Evolutionary conservation across 805 yeast genomes (phyloP).

Genomic region (Scheffersomyces amazonensis): DNA sequence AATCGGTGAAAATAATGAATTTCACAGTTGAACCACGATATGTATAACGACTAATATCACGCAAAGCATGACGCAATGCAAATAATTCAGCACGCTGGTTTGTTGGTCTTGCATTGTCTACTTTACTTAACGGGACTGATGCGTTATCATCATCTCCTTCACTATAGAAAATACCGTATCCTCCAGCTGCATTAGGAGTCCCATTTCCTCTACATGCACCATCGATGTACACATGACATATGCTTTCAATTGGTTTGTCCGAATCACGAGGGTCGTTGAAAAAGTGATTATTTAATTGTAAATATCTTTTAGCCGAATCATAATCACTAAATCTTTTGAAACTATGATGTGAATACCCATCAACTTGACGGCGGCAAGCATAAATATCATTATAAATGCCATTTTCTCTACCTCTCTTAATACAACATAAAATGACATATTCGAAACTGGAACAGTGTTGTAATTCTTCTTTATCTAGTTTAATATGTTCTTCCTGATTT

Average conservation of each 20-base stretch:
- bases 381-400: not conserved
- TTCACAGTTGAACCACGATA: too few species aligned
- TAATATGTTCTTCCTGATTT: too few species aligned
- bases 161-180: conserved; percentile 78
- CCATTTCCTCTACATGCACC: conserved; percentile 75
- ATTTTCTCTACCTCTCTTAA: not conserved
- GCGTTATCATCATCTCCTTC: conserved; percentile 50
- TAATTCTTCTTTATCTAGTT: too few species aligned
- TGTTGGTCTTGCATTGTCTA: conserved; percentile 46
- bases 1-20: conserved; percentile 24
- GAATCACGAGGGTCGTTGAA: too few species aligned
- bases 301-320: too few species aligned
- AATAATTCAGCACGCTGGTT: conserved; percentile 79
- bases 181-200: conserved; percentile 39
- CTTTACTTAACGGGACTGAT: conserved; percentile 44
- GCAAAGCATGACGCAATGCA: conserved; percentile 63
- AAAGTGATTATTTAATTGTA: too few species aligned
- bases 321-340: too few species aligned
- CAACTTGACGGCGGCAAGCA: not conserved
- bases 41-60: too few species aligned
- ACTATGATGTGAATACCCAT: not conserved
- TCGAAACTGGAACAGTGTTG: too few species aligned
- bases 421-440: too few species aligned
- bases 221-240: conserved; percentile 74
- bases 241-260: too few species aligned